phyloP scores from a whole-genome alignment of 331 rosid genomes.

The Arachis monticola region DNA sequence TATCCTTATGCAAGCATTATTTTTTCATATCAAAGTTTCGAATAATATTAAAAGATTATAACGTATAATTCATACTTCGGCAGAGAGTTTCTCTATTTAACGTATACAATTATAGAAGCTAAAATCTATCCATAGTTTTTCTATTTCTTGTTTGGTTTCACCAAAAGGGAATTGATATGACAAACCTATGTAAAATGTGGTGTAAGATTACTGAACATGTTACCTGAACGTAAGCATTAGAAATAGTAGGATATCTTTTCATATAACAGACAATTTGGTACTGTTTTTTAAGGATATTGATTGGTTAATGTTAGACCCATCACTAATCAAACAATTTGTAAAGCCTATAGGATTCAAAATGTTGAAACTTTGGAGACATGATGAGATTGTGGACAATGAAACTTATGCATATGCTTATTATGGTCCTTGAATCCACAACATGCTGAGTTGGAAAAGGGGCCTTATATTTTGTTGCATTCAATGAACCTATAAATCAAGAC shows the following conservation, averaged over 20 bases:
- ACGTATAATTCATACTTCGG: too few relatives aligned
- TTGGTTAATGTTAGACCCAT: not conserved
- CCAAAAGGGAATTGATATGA: too few relatives aligned
- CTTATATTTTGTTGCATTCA: conserved; percentile 20
- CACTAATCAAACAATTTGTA: not conserved
- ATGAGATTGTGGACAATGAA: not conserved
- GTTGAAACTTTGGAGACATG: not conserved
- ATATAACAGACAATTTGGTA: conserved; percentile 2
- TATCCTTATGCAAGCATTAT: not conserved
- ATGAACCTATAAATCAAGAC: not conserved
- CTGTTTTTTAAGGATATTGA: not conserved
- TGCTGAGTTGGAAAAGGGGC: not conserved
- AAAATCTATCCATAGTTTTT: too few relatives aligned
- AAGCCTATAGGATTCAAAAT: not conserved
- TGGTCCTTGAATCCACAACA: not conserved
- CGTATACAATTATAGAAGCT: too few relatives aligned
- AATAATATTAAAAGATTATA: not conserved
- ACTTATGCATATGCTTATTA: not conserved
- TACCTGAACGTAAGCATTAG: not conserved
- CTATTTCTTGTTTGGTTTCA: too few relatives aligned
- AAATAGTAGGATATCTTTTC: not conserved
- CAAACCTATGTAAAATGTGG: not conserved
- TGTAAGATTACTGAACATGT: not conserved
- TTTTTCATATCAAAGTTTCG: not conserved
- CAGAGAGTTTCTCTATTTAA: too few relatives aligned